These are phyloP conservation scores for Tuber aestivum DNA, from an alignment of 495 filamentous ascomycete genomes.

Conservation along the genomic window DNA sequence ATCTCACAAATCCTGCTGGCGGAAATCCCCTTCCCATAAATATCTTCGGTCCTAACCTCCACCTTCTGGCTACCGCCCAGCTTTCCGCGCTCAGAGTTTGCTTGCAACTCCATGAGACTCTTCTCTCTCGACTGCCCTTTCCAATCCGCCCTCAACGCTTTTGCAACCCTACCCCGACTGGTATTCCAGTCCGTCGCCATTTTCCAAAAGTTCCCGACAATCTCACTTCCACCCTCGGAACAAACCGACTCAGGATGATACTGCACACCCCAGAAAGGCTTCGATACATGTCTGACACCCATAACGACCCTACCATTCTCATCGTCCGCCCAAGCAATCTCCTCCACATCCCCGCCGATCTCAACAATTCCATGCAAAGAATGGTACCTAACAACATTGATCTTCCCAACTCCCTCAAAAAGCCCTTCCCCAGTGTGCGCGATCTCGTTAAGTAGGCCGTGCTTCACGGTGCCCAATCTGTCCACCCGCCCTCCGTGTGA, in stretches of 20 bases:
- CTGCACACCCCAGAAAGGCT: conserved; percentile 86
- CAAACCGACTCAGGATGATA: conserved; percentile 95
- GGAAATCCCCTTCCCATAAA: conserved; percentile 13
- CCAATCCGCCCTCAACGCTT: conserved; percentile 14
- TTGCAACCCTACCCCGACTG: conserved; percentile 16
- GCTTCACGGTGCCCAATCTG: conserved; percentile 60
- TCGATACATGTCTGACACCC: conserved; percentile 61
- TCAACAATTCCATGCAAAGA: conserved; percentile 66
- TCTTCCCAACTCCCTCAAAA: conserved; percentile 52
- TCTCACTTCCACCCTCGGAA: conserved; percentile 61
- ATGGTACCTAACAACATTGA: conserved; percentile 81
- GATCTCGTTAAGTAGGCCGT: conserved; percentile 70
- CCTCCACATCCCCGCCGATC: conserved; percentile 48
- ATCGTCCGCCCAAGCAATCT: conserved; percentile 61
- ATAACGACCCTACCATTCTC: conserved; percentile 62
- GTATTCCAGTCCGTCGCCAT: conserved; percentile 54
- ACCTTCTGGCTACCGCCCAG: neutral
- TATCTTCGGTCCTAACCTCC: conserved; percentile 14
- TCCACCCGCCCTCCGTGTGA: conserved; percentile 61
- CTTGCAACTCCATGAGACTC: conserved; percentile 32
- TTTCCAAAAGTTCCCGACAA: conserved; percentile 74
- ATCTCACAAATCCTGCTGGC: conserved; percentile 42
- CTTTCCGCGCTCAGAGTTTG: conserved; percentile 12
- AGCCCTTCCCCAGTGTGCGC: conserved; percentile 51
- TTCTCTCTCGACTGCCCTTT: conserved; percentile 26